Percentiles rank a stretch among this genome's conserved stretches.
Conservation (phyloP, 2,329 filamentous ascomycete genomes). For the Zasmidium citrigriseum region DNA sequence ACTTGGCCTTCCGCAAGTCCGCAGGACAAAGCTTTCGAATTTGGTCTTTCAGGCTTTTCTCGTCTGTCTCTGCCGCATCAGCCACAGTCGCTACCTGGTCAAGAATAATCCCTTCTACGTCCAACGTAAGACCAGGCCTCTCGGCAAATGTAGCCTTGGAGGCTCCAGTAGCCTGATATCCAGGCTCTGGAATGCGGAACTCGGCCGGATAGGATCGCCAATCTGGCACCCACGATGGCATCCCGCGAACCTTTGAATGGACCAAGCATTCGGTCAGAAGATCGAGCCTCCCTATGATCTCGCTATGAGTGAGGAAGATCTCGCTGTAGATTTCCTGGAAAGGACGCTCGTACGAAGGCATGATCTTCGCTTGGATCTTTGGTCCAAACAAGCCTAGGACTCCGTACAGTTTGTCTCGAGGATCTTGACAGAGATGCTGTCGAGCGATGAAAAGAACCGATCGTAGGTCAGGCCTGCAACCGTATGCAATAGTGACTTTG, state of each 20-base stretch:
- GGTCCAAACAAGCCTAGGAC: background rate
- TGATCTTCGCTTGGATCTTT: background rate
- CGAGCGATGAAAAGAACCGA: background rate
- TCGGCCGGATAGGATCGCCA: background rate
- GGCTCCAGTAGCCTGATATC: background rate
- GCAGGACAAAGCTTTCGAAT: background rate
- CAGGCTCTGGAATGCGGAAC: background rate
- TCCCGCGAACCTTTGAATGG: background rate
- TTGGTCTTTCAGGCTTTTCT: background rate
- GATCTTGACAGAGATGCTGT: background rate
- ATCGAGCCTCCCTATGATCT: background rate
- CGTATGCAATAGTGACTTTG: background rate
- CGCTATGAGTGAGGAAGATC: background rate
- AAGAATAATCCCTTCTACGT: background rate
- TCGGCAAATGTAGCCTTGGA: background rate
- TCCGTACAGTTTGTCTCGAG: background rate
- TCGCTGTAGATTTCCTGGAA: background rate
- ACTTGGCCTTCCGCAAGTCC: background rate
- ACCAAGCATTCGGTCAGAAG: background rate
- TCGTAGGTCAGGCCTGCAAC: background rate
- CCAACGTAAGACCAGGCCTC: background rate
- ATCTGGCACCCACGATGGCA: slow-evolving; percentile 5
- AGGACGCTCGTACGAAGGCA: background rate
- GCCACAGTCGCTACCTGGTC: background rate
- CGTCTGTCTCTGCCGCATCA: background rate